Evolutionary conservation across 352 stramenopile species (phyloP).

Genomic region (Phytophthora rubi): DNA sequence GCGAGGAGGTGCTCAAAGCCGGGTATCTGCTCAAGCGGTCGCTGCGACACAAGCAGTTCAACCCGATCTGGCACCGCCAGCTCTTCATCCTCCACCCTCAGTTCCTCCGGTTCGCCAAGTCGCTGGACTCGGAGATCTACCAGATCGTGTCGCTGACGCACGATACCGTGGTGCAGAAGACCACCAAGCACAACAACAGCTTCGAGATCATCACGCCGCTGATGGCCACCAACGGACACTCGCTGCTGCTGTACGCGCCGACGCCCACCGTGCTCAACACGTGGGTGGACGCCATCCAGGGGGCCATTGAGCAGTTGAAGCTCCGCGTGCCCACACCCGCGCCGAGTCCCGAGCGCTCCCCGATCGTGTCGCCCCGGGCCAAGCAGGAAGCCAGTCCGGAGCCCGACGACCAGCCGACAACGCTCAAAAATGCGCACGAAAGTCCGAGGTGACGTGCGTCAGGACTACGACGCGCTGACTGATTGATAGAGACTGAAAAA

Average conservation of each 20-base stretch:
- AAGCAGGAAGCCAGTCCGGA: conserved; percentile 35
- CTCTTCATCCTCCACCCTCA: conserved; percentile 79
- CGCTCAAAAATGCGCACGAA: conserved; percentile 7
- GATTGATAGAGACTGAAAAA: conserved; percentile 26
- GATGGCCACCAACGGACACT: conserved; percentile 72
- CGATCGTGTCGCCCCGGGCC: conserved; percentile 27
- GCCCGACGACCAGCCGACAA: conserved; percentile 24
- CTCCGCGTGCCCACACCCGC: conserved; percentile 14
- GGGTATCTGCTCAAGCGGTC: conserved; percentile 89
- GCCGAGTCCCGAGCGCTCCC: conserved; percentile 26
- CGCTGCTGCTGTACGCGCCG: conserved; percentile 69
- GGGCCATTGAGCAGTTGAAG: conserved; percentile 54
- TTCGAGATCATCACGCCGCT: conserved; percentile 79
- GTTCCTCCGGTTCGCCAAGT: conserved; percentile 77
- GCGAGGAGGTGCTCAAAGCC: conserved; percentile 71
- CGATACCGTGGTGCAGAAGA: conserved; percentile 71
- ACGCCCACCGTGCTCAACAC: conserved; percentile 52
- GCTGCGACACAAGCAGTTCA: conserved; percentile 87
- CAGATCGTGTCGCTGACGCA: conserved; percentile 76
- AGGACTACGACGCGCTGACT: conserved; percentile 4
- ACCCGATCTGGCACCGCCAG: conserved; percentile 77
- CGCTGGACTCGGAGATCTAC: conserved; percentile 66
- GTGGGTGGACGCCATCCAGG: conserved; percentile 70
- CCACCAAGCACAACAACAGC: conserved; percentile 77
- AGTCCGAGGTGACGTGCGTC: conserved; percentile 20